phyloP scores from a whole-genome alignment of 306 rosid genomes.

The Oxytropis ochrocephala region DNA sequence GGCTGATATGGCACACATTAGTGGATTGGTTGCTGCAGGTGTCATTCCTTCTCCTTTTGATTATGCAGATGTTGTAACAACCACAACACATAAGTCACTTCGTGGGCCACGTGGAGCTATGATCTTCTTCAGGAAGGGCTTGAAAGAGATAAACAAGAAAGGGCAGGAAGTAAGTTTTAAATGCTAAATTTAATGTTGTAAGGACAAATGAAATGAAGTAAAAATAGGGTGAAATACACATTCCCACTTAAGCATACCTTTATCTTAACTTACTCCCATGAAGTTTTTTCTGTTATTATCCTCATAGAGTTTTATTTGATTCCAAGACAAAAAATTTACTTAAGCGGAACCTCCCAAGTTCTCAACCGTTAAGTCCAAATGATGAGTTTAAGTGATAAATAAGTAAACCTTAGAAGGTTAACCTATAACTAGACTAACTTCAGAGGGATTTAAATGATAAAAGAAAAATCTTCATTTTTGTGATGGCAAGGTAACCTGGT shows the following conservation, averaged over 20 bases:
- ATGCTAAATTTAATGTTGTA: slow-evolving; percentile 12
- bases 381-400: neutral
- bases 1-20: slow-evolving; percentile 98
- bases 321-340: neutral
- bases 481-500: neutral
- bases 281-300: neutral
- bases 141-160: slow-evolving; percentile 79
- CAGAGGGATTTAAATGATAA: neutral
- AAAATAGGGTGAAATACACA: neutral
- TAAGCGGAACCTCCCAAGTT: neutral
- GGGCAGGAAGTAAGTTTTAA: slow-evolving; percentile 79
- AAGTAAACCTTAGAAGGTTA: neutral
- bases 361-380: neutral
- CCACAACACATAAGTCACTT: slow-evolving; percentile 91
- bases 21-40: slow-evolving; percentile 97
- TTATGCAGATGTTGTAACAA: slow-evolving; percentile 94
- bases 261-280: neutral
- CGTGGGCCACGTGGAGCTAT: slow-evolving; percentile 99
- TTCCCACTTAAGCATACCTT: neutral
- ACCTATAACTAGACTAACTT: neutral
- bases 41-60: slow-evolving; percentile 98
- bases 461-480: neutral
- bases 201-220: neutral
- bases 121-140: slow-evolving; percentile 91
- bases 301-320: neutral